A percentile compares a stretch with the other conserved stretches of the same genome.
These are phyloP conservation scores for Zygosaccharomyces sapae DNA, from an alignment of 1,139 yeast species.

Conservation along the genomic window DNA sequence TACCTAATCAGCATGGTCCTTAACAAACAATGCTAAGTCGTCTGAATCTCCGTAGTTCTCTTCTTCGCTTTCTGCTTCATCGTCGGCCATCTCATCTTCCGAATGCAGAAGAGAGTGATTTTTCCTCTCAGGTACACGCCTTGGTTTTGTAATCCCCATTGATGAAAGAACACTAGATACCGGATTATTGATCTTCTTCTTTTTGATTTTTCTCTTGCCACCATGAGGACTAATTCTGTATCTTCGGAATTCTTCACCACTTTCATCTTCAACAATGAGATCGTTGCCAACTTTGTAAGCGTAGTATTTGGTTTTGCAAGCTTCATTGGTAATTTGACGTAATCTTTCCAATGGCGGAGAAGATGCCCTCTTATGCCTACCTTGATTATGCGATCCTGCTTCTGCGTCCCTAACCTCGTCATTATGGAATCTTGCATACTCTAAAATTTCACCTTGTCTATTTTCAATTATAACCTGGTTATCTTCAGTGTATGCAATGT, in stretches of 20 bases:
- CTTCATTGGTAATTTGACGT: conserved; percentile 10
- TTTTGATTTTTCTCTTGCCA: conserved; percentile 8
- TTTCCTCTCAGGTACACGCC: conserved; percentile 26
- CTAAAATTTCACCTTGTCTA: conserved; percentile 72
- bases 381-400: conserved; percentile 13
- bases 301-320: conserved; percentile 37
- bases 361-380: conserved; percentile 19
- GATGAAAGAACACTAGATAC: conserved; percentile 43
- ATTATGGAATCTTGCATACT: conserved; percentile 35
- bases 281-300: conserved; percentile 67
- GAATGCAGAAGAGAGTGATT: conserved; percentile 24
- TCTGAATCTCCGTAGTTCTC: conserved; percentile 11
- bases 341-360: conserved; percentile 16
- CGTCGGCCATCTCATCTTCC: conserved; percentile 12
- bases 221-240: conserved; percentile 64
- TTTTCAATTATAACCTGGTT: conserved; percentile 68
- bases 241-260: conserved; percentile 84
- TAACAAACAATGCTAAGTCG: conserved; percentile 1
- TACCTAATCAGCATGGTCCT: not conserved
- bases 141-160: conserved; percentile 42
- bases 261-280: conserved; percentile 80
- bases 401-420: conserved; percentile 26
- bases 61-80: conserved; percentile 22
- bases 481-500: conserved; percentile 71
- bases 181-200: conserved; percentile 16